Base-by-base conservation (phyloP, 225 moss, liverwort and hornwort species). In the Sphagnum contortum region DNA sequence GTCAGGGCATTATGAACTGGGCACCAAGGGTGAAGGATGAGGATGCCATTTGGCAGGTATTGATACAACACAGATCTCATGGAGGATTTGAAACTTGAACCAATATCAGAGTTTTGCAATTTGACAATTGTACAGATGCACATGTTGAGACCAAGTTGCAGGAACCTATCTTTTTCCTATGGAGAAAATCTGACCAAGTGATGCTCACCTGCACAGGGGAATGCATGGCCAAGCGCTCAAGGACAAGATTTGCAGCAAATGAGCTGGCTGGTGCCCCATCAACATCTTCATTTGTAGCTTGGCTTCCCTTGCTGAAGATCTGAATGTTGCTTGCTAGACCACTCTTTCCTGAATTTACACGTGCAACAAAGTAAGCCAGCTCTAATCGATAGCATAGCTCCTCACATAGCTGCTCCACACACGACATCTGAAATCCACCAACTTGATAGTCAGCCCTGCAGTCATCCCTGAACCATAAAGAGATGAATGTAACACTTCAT, bases 231-330 rank as follows among this genome's bases (percentile, higher is more conserved):
- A 99, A 65, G 62, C 87, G 93, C 74, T 99, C 93, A 64, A 99
- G 87, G n/a, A 89, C 91, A 76, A 93, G 91, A 73, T 99, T 99
- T n/a, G 93, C 91, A 66, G 91, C 89, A 77, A 99, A 99, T 68
- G 81, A 73, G 60, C 91, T 91, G 48, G 87, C 78, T 64, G 93
- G 93, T 72, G 83, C 90, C 66, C 83, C 81, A 77, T 84, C 76
- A 46, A 72, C 75, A 66, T 85, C 85, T 44, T 70, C 72, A 66
- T 70, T 72, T 64, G 65, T 75, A 58, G 70, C 59, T 64, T 68
- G 74, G 55, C 61, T 78, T 61, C 77, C 79, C 79, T 82, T 88
- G 68, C 80, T 77, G 71, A 92, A 93, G 60, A 89, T 81, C 75
- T 76, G 82, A 61, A 72, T 79, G 66, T 69, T 72, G 55, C 72